Evolutionary conservation across 139 green algal genomes (phyloP).

Genomic region (Chlorella sp.): DNA sequence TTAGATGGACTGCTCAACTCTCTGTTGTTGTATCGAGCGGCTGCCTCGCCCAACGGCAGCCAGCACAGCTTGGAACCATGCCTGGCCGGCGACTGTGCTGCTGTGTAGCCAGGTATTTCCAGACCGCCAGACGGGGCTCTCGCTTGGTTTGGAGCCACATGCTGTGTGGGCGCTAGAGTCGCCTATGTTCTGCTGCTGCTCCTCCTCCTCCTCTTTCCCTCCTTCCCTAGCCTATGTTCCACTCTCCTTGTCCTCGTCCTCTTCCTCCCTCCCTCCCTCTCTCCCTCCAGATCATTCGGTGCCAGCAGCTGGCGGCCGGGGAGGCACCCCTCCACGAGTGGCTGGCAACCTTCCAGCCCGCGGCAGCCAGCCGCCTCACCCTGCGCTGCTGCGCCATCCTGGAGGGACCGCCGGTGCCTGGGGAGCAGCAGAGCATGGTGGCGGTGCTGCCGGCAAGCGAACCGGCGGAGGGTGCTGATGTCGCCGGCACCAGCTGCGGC

Average conservation of each 20-base stretch:
- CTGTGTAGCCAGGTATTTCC: background rate
- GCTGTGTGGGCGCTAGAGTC: background rate
- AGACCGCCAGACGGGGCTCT: too few relatives aligned
- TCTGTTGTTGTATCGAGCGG: background rate
- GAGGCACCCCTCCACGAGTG: background rate
- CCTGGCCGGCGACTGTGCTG: background rate
- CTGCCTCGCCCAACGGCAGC: too few relatives aligned
- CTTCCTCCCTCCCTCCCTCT: background rate
- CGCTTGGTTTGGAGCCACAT: background rate
- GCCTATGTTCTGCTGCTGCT: too few relatives aligned
- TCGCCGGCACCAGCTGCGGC: background rate
- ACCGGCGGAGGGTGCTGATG: background rate
- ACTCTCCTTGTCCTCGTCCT: background rate
- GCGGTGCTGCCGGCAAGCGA: background rate
- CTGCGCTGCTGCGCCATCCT: constrained; percentile 35
- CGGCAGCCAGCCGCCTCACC: background rate
- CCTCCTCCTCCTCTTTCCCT: too few relatives aligned
- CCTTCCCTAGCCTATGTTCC: background rate
- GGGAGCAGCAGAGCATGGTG: constrained; percentile 30
- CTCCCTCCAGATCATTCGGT: constrained; percentile 11
- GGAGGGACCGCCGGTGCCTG: constrained; percentile 6
- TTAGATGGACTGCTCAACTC: background rate
- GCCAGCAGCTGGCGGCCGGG: constrained; percentile 14
- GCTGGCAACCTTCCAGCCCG: constrained; percentile 5
- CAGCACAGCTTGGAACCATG: background rate